Conservation (phyloP, 2,329 filamentous ascomycete genomes). For the Alternaria longipes region DNA sequence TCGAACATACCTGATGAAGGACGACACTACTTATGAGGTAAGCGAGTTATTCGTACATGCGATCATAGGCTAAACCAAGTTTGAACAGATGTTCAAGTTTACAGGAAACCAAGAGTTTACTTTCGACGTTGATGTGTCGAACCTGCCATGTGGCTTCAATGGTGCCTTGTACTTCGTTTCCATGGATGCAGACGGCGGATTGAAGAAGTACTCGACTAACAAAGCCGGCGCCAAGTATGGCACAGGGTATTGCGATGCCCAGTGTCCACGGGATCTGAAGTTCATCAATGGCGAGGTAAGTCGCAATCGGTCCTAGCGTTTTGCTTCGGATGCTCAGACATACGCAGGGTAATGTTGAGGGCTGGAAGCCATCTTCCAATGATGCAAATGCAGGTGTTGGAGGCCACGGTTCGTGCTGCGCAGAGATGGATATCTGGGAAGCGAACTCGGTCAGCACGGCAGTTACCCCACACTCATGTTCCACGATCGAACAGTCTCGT, state of each 20-base stretch:
- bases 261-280: constrained; percentile 58
- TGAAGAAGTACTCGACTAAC: constrained; percentile 56
- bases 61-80: background rate
- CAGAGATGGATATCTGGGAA: constrained; percentile 72
- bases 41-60: background rate
- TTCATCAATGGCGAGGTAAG: constrained; percentile 57
- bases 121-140: constrained; percentile 60
- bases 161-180: constrained; percentile 61
- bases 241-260: constrained; percentile 53
- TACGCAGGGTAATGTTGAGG: constrained; percentile 61
- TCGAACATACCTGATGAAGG: constrained; percentile 50
- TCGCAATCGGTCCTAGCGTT: background rate
- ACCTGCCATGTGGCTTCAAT: constrained; percentile 74
- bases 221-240: constrained; percentile 62
- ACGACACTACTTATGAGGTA: constrained; percentile 40
- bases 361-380: constrained; percentile 61
- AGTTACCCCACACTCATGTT: constrained; percentile 71
- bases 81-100: constrained; percentile 46
- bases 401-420: constrained; percentile 66
- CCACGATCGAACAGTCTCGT: constrained; percentile 58
- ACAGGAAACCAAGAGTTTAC: constrained; percentile 57
- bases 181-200: constrained; percentile 70
- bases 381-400: constrained; percentile 65
- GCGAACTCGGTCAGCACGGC: constrained; percentile 71
- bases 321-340: background rate